Evolutionary conservation across 1,284 basidiomycete genomes (phyloP), one percentile per base, ranked within the genome.

Genomic region (Tilletia setariae): DNA sequence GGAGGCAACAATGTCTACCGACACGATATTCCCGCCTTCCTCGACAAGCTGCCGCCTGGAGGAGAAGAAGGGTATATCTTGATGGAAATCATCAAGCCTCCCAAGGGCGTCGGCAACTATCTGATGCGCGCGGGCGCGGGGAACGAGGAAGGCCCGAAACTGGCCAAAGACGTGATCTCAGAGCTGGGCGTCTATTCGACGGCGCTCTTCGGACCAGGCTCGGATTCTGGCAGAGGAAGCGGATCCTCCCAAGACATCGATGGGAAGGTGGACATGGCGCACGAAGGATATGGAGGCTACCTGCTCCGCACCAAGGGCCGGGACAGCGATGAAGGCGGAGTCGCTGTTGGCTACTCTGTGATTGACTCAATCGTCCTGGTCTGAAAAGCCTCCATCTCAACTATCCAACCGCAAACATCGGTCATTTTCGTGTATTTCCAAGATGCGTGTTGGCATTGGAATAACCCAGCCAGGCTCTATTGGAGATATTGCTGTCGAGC

Each of bases 1-100:
- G 95, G 96, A 0, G 95, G 95, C 2, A 96, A 98, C 83, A 98
- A 98, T 79, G 88, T 98, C 28, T 98, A 98, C 84, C 90, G 91
- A 66, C 83, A 84, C 2, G 88, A 90, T 64, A 97, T 98, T 66
- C 91, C 91, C 0, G 77, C 81, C 1, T 85, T 96, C 1, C 83
- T 85, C 56, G 88, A 90, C 78, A 86, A 88, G 8, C 85, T 87
- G 56, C 63, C 28, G 9, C 28, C 6, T 19, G 65, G 71, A 21
- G 68, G 63, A 16, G 68, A 59, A n/a, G 82, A 84, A 66, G 93
- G 90, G 1, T 98, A 94, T 89, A 93, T 97, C 70, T 89, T 94
- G 28, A 97, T 97, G 94, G 89, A 90, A 72, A 84, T 97, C 71
- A 98, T 97, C 73, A 84, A 86, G 43, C 90, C 92, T 0, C 94